Conservation (phyloP, 2,329 filamentous ascomycete genomes). For the Xylariaceae sp. region DNA sequence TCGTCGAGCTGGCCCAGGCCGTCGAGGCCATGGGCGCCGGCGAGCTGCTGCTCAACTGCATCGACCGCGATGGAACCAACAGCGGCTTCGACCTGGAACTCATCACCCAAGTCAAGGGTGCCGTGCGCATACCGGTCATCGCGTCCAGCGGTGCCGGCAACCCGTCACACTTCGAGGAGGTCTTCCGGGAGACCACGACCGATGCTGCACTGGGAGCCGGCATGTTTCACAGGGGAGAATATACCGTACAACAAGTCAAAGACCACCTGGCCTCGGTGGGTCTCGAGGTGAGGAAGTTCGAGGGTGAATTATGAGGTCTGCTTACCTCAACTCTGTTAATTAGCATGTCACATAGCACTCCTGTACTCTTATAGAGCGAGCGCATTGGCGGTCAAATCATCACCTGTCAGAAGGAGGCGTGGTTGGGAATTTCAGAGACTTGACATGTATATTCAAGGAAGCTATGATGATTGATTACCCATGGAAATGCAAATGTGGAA, state of each 20-base stretch:
- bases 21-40: conserved; percentile 95
- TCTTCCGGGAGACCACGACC: conserved; percentile 77
- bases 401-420: conserved; percentile 2
- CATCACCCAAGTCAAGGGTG: conserved; percentile 79
- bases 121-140: conserved; percentile 88
- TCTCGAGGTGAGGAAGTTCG: conserved; percentile 73
- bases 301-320: conserved; percentile 44
- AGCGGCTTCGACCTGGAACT: conserved; percentile 92
- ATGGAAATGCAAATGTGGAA: conserved; percentile 10
- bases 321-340: conserved; percentile 2
- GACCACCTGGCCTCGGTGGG: conserved; percentile 67
- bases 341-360: conserved; percentile 12
- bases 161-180: conserved; percentile 82
- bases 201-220: conserved; percentile 93
- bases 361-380: conserved; percentile 7
- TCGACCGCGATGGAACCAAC: conserved; percentile 93
- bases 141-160: conserved; percentile 88
- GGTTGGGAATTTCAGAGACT: conserved; percentile 5
- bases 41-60: conserved; percentile 94
- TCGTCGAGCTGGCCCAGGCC: conserved; percentile 77
- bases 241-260: conserved; percentile 91
- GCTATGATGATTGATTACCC: conserved; percentile 2
- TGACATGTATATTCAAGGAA: conserved; percentile 17
- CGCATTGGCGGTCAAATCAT: conserved; percentile 18
- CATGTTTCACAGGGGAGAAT: conserved; percentile 96